Evolutionary conservation across 2,329 filamentous ascomycete genomes (phyloP).

Genomic region (Plectosphaerella sp.): DNA sequence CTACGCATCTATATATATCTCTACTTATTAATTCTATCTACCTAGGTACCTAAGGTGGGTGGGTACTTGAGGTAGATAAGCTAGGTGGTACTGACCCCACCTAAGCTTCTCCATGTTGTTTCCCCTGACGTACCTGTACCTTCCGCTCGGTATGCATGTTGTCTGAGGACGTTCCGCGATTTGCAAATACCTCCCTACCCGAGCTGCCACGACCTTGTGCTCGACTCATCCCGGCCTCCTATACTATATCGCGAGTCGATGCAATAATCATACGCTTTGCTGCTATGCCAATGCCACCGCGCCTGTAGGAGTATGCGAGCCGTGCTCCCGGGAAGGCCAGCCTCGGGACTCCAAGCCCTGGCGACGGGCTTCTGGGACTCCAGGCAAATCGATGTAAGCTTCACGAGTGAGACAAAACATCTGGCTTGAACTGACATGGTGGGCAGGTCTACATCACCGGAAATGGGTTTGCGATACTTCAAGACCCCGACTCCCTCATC

Average conservation of each 20-base stretch:
- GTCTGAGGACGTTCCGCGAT: too few relatives aligned
- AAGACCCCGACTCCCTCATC: conserved; percentile 67
- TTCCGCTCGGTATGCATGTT: too few relatives aligned
- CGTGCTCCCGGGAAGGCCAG: conserved; percentile 75
- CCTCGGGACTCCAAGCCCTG: conserved; percentile 72
- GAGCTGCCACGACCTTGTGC: not conserved
- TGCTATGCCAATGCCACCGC: conserved; percentile 6
- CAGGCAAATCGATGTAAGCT: conserved; percentile 65
- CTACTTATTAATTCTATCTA: too few relatives aligned
- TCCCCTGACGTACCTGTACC: too few relatives aligned
- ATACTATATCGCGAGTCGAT: too few relatives aligned
- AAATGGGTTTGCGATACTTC: conserved; percentile 79
- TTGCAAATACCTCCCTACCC: too few relatives aligned
- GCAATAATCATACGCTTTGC: not conserved
- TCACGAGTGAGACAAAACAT: not conserved
- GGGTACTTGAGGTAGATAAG: too few relatives aligned
- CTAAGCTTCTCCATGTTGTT: too few relatives aligned
- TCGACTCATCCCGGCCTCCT: not conserved
- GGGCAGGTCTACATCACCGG: conserved; percentile 82
- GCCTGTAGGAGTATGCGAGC: conserved; percentile 61
- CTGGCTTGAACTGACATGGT: not conserved
- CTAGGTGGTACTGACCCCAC: too few relatives aligned
- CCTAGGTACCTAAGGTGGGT: too few relatives aligned
- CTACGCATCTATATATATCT: too few relatives aligned
- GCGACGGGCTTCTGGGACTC: conserved; percentile 70